Base-by-base conservation (phyloP, 768 basidiomycete species). In the Lyophyllum atratum region DNA sequence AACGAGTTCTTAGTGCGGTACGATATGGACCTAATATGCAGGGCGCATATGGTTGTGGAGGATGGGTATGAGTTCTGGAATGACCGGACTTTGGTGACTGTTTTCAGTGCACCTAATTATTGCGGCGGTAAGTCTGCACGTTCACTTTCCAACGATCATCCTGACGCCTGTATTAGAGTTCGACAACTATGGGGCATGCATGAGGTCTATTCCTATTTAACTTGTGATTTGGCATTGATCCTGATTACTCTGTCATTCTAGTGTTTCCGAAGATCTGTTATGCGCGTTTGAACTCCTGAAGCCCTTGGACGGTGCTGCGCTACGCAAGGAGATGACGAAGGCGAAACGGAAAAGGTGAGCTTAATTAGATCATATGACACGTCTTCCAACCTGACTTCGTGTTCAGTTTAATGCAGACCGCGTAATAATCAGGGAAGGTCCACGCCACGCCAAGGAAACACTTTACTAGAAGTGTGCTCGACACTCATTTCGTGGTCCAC, bases 11-110 rank as follows among this genome's bases (percentile, higher is more conserved):
- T 98, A 54, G 86, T 89, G 62, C 86, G 90, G 60, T 95, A 95
- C 69, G 96, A 99, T 73, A 98, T 99, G 91, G 96, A 99, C 74
- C 81, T 99, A 61, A 98, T 99, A 75, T 98, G 97, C 78, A 89
- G 97, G 49, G 97, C 97, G 49, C 97, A 99, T 75, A 98, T 98
- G 97, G 97, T 99, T 44, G 97, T 99, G 60, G 97, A 99, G 72
- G 93, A 95, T 68, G 96, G 96, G 8, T 98, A 98, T 69, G 97
- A 99, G 77, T 99, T 99, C 70, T 99, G 97, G 93, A 98, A 98
- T 66, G 97, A 99, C 67, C 85, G 97, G 63, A 98, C 97, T 47
- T 76, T 99, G 64, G 97, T 99, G 52, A 99, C 97, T 1, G 95
- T 99, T 54, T 99, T 99, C 75, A 96, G 94, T 65, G 97, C 97